phyloP scores from a whole-genome alignment of 257 asterid genomes.

The Solanum corneliomulleri region DNA sequence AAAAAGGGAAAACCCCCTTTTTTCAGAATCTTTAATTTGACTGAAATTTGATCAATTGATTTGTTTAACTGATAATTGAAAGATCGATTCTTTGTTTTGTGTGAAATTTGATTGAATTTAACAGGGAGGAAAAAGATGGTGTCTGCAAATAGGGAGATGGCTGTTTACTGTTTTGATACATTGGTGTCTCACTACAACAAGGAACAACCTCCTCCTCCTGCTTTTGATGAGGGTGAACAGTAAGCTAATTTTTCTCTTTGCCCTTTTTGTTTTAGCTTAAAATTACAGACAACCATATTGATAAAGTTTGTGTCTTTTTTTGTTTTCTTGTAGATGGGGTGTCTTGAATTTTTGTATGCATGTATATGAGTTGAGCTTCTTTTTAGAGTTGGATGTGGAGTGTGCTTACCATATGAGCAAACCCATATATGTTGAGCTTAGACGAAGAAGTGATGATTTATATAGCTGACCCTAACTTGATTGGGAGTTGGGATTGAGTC shows the following conservation, averaged over 20 bases:
- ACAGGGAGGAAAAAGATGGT: constrained; percentile 35
- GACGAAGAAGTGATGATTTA: neutral
- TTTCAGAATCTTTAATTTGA: neutral
- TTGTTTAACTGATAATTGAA: neutral
- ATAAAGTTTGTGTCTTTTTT: neutral
- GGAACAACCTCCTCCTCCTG: constrained; percentile 77
- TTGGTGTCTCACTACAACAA: constrained; percentile 83
- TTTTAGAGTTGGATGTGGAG: neutral
- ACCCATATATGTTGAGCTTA: neutral
- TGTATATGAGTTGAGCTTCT: neutral
- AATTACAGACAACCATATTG: neutral
- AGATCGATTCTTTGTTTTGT: neutral
- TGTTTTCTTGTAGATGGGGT: neutral
- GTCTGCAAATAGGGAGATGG: constrained; percentile 96
- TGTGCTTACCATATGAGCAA: neutral
- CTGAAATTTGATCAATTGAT: neutral
- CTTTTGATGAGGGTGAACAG: constrained; percentile 93
- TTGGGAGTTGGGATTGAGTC: neutral
- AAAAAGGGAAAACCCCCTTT: neutral
- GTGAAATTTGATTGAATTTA: neutral
- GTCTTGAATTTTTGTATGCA: neutral
- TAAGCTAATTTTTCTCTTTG: constrained; percentile 6
- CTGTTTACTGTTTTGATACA: constrained; percentile 84
- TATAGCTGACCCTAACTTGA: neutral
- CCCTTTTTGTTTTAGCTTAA: neutral